Conservation (phyloP, 1,139 yeast genomes). For the Candida sanyaensis region DNA sequence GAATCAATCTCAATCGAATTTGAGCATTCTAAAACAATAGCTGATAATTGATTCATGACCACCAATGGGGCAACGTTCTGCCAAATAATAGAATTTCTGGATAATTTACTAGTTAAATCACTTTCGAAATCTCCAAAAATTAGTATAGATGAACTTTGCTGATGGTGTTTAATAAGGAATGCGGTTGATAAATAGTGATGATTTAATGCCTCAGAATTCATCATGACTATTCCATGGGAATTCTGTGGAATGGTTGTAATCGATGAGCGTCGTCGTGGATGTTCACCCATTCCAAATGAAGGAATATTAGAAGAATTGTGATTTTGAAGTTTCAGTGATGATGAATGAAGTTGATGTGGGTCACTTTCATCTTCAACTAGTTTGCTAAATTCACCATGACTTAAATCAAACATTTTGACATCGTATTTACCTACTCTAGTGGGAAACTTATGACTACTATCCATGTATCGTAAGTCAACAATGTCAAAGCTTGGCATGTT, state of each 20-base stretch:
- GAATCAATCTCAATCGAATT: slow-evolving; percentile 49
- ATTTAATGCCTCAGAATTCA: slow-evolving; percentile 7
- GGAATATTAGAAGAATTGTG: background rate
- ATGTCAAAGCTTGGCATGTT: slow-evolving; percentile 48
- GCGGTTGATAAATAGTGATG: slow-evolving; percentile 45
- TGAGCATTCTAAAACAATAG: slow-evolving; percentile 79
- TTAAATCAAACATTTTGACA: slow-evolving; percentile 36
- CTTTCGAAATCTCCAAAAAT: slow-evolving; percentile 85
- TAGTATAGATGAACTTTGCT: slow-evolving; percentile 28
- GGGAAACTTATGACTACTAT: slow-evolving; percentile 15
- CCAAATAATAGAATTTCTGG: slow-evolving; percentile 60
- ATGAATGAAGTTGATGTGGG: background rate
- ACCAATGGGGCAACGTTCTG: slow-evolving; percentile 49
- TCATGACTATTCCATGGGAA: slow-evolving; percentile 7
- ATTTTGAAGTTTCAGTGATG: background rate
- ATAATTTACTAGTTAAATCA: slow-evolving; percentile 47
- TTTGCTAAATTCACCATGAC: slow-evolving; percentile 37
- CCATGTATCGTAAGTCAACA: slow-evolving; percentile 22
- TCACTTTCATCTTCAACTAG: background rate
- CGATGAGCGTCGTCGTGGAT: slow-evolving; percentile 15
- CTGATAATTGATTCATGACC: slow-evolving; percentile 36
- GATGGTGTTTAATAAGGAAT: slow-evolving; percentile 43
- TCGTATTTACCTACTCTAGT: slow-evolving; percentile 21
- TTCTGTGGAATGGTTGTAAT: slow-evolving; percentile 14
- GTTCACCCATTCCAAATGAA: slow-evolving; percentile 8